phyloP scores from a whole-genome alignment of 176 grass and related monocot genomes.

The Calamus simplicifolius region DNA sequence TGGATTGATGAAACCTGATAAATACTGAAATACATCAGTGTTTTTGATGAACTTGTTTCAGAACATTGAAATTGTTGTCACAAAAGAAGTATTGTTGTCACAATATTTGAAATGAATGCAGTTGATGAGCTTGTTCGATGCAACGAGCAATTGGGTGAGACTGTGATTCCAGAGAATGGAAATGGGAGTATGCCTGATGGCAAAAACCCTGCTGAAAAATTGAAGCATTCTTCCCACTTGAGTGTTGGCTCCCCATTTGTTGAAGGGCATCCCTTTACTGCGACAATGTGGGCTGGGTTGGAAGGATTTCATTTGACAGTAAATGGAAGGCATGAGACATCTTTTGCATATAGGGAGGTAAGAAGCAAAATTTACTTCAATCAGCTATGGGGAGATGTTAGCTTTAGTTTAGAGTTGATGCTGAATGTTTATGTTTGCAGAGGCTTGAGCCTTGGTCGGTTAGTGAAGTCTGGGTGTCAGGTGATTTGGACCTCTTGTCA shows the following conservation, averaged over 20 bases:
- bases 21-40: background rate
- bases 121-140: slow-evolving; percentile 69
- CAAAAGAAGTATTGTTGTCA: too few relatives aligned
- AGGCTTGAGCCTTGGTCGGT: slow-evolving; percentile 77
- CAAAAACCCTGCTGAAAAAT: slow-evolving; percentile 18
- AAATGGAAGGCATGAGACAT: slow-evolving; percentile 79
- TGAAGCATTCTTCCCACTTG: slow-evolving; percentile 27
- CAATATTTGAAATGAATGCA: slow-evolving; percentile 32
- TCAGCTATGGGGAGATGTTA: too few relatives aligned
- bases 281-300: slow-evolving; percentile 58
- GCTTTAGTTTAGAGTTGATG: background rate
- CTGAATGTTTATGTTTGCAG: slow-evolving; percentile 19
- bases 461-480: slow-evolving; percentile 54
- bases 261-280: slow-evolving; percentile 68
- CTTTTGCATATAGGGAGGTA: slow-evolving; percentile 78
- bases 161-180: slow-evolving; percentile 26
- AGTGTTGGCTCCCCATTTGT: slow-evolving; percentile 47
- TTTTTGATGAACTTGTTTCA: slow-evolving; percentile 49
- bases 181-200: slow-evolving; percentile 29
- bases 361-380: background rate
- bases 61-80: too few relatives aligned
- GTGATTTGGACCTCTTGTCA: slow-evolving; percentile 69
- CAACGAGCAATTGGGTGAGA: slow-evolving; percentile 48
- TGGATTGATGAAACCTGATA: background rate
- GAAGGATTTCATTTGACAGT: slow-evolving; percentile 88